Evolutionary conservation across 805 yeast genomes (phyloP).

Genomic region (Wickerhamiella hasegawae): DNA sequence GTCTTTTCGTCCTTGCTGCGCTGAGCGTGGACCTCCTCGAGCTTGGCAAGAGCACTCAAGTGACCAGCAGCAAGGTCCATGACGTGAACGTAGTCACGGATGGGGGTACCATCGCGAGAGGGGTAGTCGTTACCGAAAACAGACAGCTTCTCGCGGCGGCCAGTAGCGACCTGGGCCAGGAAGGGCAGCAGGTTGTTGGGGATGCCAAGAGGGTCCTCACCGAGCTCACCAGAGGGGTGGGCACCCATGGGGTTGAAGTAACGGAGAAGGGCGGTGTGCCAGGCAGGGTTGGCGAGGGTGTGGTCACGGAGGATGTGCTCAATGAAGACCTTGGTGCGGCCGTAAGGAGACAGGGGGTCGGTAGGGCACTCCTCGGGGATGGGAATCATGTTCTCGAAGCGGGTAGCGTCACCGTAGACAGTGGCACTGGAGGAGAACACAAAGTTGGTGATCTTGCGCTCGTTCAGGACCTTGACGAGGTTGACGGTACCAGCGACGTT

Average conservation of each 20-base stretch:
- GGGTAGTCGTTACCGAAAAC: conserved; percentile 61
- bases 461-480: conserved; percentile 37
- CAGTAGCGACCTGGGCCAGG: conserved; percentile 64
- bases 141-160: conserved; percentile 46
- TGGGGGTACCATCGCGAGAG: conserved; percentile 65
- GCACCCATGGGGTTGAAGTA: conserved; percentile 82
- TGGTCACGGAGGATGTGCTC: conserved; percentile 47
- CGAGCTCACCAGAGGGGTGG: conserved; percentile 64
- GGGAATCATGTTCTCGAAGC: conserved; percentile 57
- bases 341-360: conserved; percentile 66
- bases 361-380: conserved; percentile 66
- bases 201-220: conserved; percentile 66
- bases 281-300: conserved; percentile 24
- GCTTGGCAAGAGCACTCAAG: conserved; percentile 48
- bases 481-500: conserved; percentile 51
- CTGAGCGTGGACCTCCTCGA: conserved; percentile 20
- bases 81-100: conserved; percentile 69
- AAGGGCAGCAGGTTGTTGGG: conserved; percentile 66
- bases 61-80: conserved; percentile 69
- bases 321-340: conserved; percentile 50
- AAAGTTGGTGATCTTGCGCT: conserved; percentile 31
- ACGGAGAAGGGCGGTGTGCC: conserved; percentile 42
- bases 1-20: conserved; percentile 10
- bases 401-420: conserved; percentile 67
- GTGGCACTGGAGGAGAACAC: conserved; percentile 73